Conservation (phyloP, 306 rosid genomes). For the Sicyos edulis region DNA sequence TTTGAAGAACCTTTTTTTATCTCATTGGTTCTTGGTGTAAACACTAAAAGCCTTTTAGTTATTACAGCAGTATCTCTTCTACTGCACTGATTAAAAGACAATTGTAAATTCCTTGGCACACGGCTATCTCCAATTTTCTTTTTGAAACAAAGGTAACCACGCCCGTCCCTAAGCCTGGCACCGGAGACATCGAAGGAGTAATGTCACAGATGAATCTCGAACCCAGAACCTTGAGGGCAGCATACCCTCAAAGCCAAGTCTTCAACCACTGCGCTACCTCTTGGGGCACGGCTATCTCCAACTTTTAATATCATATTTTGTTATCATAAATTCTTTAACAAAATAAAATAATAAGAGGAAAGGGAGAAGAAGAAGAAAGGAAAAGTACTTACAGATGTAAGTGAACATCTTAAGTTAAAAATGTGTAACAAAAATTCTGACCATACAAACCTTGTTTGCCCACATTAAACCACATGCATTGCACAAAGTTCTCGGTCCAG, state of each 20-base stretch:
- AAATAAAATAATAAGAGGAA: not conserved
- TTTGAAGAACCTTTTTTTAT: not conserved
- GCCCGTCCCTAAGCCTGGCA: too few relatives aligned
- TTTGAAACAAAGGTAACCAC: too few relatives aligned
- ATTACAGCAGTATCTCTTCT: constrained; percentile 6
- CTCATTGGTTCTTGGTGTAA: not conserved
- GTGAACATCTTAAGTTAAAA: not conserved
- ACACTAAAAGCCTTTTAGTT: not conserved
- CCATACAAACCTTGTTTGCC: constrained; percentile 76
- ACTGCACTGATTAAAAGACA: not conserved
- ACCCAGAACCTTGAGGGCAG: too few relatives aligned
- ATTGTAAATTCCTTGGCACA: not conserved
- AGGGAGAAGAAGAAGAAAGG: not conserved
- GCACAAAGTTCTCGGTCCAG: constrained; percentile 92
- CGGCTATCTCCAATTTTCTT: not conserved
- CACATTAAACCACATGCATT: constrained; percentile 99
- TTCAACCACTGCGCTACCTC: too few relatives aligned
- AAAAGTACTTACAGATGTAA: constrained; percentile 13
- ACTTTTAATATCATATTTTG: not conserved
- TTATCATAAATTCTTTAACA: not conserved
- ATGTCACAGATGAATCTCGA: too few relatives aligned
- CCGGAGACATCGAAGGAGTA: too few relatives aligned
- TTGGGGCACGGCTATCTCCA: not conserved
- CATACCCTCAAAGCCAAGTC: too few relatives aligned
- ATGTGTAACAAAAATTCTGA: constrained; percentile 14